Evolutionary conservation across 225 moss, liverwort and hornwort genomes (phyloP).

Genomic region (Physcomitrium patens): DNA sequence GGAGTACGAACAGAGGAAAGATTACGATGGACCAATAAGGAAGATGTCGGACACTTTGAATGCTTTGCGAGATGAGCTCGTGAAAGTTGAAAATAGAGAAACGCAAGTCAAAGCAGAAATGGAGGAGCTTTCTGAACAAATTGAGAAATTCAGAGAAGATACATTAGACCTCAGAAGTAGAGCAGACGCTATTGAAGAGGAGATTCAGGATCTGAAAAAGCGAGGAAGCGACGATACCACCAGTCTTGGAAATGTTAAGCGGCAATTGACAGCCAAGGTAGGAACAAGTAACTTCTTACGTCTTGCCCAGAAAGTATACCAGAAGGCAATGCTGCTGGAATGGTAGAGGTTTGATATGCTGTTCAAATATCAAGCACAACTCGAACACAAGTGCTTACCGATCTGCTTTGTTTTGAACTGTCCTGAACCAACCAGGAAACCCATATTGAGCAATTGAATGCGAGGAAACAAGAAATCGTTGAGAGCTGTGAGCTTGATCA

Average conservation of each 20-base stretch:
- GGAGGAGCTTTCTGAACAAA: constrained; percentile 73
- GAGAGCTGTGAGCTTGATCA: constrained; percentile 97
- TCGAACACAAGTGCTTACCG: background rate
- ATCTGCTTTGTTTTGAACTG: constrained; percentile 29
- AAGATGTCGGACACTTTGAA: constrained; percentile 71
- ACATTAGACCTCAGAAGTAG: constrained; percentile 66
- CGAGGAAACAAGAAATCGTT: constrained; percentile 78
- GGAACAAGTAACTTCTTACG: background rate
- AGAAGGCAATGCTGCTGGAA: background rate
- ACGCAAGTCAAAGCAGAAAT: constrained; percentile 72
- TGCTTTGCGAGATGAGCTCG: constrained; percentile 64
- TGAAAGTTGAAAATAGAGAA: constrained; percentile 75
- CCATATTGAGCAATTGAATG: constrained; percentile 80
- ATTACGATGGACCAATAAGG: constrained; percentile 79
- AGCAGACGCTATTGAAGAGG: constrained; percentile 72
- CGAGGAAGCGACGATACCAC: constrained; percentile 81
- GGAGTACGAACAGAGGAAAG: constrained; percentile 89
- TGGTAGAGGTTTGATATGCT: background rate
- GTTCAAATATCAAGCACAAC: background rate
- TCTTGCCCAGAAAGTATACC: background rate
- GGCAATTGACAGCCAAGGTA: constrained; percentile 95
- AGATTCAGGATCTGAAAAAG: constrained; percentile 85
- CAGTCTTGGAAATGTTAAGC: constrained; percentile 86
- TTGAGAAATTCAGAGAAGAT: constrained; percentile 78
- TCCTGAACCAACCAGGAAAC: constrained; percentile 59